Evolutionary conservation across 495 filamentous ascomycete species (phyloP).

Genomic region (Glutinoglossum americanum): DNA sequence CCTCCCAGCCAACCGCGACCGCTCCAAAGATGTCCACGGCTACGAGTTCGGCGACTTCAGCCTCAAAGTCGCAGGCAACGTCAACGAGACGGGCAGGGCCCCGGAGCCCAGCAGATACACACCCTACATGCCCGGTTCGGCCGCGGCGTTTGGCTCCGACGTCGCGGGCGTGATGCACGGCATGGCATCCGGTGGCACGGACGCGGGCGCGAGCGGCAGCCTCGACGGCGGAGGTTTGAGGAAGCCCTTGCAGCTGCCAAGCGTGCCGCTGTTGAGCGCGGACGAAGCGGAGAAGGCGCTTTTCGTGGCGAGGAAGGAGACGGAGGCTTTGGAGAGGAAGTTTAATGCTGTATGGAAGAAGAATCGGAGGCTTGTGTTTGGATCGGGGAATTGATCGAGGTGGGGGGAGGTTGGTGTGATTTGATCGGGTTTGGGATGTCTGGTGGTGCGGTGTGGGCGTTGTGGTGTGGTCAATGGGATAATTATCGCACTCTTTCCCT

Average conservation of each 20-base stretch:
- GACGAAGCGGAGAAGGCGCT: conserved; percentile 41
- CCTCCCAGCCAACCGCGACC: conserved; percentile 11
- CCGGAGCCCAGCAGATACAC: neutral
- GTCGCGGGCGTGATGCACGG: conserved; percentile 8
- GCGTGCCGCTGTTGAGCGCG: conserved; percentile 27
- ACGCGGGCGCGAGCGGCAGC: neutral
- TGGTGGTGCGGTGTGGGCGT: too few species aligned
- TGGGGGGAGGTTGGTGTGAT: neutral
- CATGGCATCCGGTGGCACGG: conserved; percentile 18
- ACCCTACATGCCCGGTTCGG: neutral
- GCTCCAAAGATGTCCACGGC: conserved; percentile 11
- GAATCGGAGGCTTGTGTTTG: conserved; percentile 26
- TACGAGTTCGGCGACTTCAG: conserved; percentile 6
- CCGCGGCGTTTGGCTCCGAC: neutral
- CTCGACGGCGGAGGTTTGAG: conserved; percentile 9
- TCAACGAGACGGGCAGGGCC: conserved; percentile 7
- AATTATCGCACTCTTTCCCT: too few species aligned
- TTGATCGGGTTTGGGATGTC: neutral
- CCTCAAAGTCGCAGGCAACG: conserved; percentile 8
- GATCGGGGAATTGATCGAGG: neutral
- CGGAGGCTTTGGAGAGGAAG: conserved; percentile 47
- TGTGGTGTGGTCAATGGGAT: too few species aligned
- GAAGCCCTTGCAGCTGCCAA: conserved; percentile 7
- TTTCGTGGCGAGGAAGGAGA: conserved; percentile 35
- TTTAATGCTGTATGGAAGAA: conserved; percentile 36